These are phyloP conservation scores for Fusarium falciforme DNA, from an alignment of 2,329 filamentous ascomycete species.

Conservation along the genomic window DNA sequence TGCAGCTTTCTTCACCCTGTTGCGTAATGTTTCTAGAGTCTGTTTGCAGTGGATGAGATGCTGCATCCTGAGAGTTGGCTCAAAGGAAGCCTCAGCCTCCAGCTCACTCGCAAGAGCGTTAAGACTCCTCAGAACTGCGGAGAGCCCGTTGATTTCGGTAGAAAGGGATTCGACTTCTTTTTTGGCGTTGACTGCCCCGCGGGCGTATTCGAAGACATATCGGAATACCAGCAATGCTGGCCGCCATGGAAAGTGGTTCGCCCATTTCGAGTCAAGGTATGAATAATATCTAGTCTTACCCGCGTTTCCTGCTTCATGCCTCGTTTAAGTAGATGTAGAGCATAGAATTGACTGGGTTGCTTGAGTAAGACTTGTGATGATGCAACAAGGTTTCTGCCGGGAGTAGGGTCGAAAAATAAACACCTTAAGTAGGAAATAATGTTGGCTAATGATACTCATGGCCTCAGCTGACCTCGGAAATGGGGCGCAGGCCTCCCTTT, in stretches of 20 bases:
- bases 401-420: no score
- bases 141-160: slow-evolving; percentile 2
- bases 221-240: slow-evolving; percentile 16
- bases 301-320: no score
- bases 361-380: no score
- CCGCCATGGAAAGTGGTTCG: slow-evolving; percentile 17
- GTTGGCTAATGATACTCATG: no score
- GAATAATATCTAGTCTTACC: background rate
- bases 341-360: no score
- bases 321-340: no score
- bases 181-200: background rate
- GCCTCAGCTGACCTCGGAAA: no score
- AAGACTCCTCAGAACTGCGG: background rate
- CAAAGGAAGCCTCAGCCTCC: slow-evolving; percentile 1
- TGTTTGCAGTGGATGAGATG: slow-evolving; percentile 6
- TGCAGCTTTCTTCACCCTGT: background rate
- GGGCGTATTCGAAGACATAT: slow-evolving; percentile 6
- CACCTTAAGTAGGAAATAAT: no score
- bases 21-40: background rate
- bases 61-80: background rate
- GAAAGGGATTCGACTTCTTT: background rate
- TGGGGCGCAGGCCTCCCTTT: no score
- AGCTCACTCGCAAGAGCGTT: slow-evolving; percentile 4
- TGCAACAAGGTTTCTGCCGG: no score
- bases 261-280: background rate